phyloP scores from a whole-genome alignment of 345 rosid species.

The Murraya koenigii region DNA sequence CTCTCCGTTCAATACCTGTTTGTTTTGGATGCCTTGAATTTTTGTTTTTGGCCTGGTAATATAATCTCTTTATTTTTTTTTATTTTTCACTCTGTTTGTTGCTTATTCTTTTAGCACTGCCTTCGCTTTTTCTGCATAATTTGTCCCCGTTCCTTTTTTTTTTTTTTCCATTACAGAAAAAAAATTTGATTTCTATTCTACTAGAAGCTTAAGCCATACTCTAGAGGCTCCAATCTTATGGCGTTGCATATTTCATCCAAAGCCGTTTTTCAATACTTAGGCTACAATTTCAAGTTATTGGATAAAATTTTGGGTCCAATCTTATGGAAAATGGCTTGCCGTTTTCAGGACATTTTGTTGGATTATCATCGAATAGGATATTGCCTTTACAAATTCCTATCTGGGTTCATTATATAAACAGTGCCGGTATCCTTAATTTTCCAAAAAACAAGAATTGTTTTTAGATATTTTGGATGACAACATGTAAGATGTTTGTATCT shows the following conservation, averaged over 20 bases:
- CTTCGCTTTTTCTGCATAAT: background rate
- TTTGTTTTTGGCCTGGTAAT: slow-evolving; percentile 85
- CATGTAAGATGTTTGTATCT: background rate
- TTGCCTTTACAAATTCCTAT: background rate
- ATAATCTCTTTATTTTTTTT: background rate
- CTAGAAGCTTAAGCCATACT: background rate
- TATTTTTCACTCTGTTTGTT: background rate
- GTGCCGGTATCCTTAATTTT: background rate
- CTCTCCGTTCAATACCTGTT: slow-evolving; percentile 79
- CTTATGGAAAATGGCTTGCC: background rate
- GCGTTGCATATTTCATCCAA: background rate
- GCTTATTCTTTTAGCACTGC: background rate
- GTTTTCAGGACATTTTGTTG: background rate
- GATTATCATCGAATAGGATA: background rate
- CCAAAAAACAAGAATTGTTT: background rate
- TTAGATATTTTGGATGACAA: background rate
- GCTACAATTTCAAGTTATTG: background rate
- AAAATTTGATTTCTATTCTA: background rate
- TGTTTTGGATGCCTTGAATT: slow-evolving; percentile 74
- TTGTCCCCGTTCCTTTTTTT: background rate
- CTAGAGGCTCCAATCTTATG: background rate
- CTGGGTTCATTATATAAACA: background rate
- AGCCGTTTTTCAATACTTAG: background rate
- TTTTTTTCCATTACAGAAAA: background rate
- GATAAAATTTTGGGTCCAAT: background rate